Evolutionary conservation across 192 early-diverging fungal genomes (phyloP), one percentile per base, ranked within the genome.

Genomic region (Anaeromyces robustus): DNA sequence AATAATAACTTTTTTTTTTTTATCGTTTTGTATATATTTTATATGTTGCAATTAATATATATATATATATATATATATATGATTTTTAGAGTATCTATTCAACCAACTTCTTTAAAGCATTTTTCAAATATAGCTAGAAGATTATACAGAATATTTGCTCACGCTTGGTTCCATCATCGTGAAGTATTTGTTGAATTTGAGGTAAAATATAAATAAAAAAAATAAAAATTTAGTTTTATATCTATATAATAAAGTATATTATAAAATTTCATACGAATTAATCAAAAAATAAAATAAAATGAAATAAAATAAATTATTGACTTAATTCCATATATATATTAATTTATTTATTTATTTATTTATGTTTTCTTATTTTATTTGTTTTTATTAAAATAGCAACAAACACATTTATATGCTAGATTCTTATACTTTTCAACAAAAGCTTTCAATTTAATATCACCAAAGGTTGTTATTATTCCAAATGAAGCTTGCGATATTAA

Each of bases 131-230:
- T 97, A 81, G 94, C 94, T 3, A 85, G 97, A n/a, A 84, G 97
- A 32, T 88, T 99, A 26, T 97, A 99, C 83, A 89, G 97, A n/a
- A 92, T 99, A 30, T 99, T 99, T 87, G 95, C 96, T 2, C 97
- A 99, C 85, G 89, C 95, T 9, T 99, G 94, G 85, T 96, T 92
- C 82, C 95, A 96, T 84, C 97, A 99, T 85, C 85, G 92, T 16
- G 94, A 95, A 80, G 84, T 95, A 11, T 99, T 98, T 86, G 92
- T 93, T 78, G 87, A 88, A 22, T 96, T 94, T 84, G 96, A 96
- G 86, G 93, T 90, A 84, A 39, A 29, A 18, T 22, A 19, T n/a
- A n/a, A n/a, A n/a, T n/a, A n/a, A n/a, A n/a, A n/a, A n/a, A n/a
- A n/a, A n/a, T n/a, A n/a, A n/a, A n/a, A n/a, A n/a, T n/a, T n/a